These are phyloP conservation scores for Tephrocybe sp. DNA, from an alignment of 768 basidiomycete genomes.

Conservation along the genomic window DNA sequence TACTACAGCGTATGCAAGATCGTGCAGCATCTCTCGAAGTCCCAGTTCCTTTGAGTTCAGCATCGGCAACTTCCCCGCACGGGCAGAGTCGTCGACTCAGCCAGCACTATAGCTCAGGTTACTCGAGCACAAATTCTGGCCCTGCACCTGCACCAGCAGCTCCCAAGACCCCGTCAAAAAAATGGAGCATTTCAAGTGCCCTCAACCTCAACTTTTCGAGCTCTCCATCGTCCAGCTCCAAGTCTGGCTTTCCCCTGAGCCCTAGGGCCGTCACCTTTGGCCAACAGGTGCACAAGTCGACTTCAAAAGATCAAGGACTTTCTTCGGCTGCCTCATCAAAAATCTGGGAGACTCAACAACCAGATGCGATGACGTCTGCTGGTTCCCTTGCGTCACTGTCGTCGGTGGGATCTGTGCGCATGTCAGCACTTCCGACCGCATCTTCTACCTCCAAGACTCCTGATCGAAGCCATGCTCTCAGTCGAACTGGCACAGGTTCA, in stretches of 20 bases:
- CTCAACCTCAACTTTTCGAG: slow-evolving; percentile 72
- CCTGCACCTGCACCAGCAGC: slow-evolving; percentile 44
- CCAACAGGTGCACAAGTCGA: slow-evolving; percentile 65
- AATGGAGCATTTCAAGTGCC: slow-evolving; percentile 92
- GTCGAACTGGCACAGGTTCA: slow-evolving; percentile 73
- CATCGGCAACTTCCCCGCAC: slow-evolving; percentile 23
- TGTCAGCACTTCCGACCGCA: slow-evolving; percentile 39
- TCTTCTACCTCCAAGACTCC: slow-evolving; percentile 61
- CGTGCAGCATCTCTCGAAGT: slow-evolving; percentile 52
- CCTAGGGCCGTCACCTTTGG: slow-evolving; percentile 66
- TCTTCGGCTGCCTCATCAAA: slow-evolving; percentile 41
- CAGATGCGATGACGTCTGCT: slow-evolving; percentile 77
- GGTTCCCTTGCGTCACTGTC: slow-evolving; percentile 73
- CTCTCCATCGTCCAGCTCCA: slow-evolving; percentile 59
- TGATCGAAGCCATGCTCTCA: slow-evolving; percentile 51
- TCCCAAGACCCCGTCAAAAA: slow-evolving; percentile 86
- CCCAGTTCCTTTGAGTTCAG: slow-evolving; percentile 33
- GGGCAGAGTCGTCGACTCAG: slow-evolving; percentile 32
- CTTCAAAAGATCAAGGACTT: slow-evolving; percentile 61
- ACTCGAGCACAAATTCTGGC: slow-evolving; percentile 32
- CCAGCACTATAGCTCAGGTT: slow-evolving; percentile 34
- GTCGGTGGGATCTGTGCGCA: slow-evolving; percentile 64
- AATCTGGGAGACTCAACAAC: slow-evolving; percentile 67
- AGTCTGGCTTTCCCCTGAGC: slow-evolving; percentile 58
- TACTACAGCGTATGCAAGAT: slow-evolving; percentile 39